Conservation (phyloP, 371 early-diverging fungal species). For the Mucor circinelloides region DNA sequence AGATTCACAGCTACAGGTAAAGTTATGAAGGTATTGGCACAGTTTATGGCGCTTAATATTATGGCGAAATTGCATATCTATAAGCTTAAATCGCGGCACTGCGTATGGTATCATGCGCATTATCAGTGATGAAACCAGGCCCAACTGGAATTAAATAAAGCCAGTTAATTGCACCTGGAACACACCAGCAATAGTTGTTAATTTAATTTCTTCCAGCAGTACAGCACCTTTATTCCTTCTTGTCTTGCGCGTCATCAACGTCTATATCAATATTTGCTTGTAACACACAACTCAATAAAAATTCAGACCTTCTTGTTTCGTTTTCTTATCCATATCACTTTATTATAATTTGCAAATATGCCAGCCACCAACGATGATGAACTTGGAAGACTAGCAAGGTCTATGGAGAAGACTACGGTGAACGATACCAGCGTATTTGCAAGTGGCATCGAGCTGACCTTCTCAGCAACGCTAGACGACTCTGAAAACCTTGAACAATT, state of each 20-base stretch:
- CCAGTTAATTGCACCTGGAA: too few relatives aligned
- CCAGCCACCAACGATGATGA: constrained; percentile 2
- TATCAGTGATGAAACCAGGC: too few relatives aligned
- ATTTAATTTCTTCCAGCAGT: background rate
- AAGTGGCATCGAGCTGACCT: constrained; percentile 38
- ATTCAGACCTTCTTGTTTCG: background rate
- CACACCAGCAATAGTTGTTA: too few relatives aligned
- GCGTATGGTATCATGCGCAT: too few relatives aligned
- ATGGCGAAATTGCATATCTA: too few relatives aligned
- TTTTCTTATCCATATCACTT: background rate
- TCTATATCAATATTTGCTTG: background rate
- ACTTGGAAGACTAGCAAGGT: constrained; percentile 6
- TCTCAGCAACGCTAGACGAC: constrained; percentile 55
- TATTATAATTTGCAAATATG: background rate
- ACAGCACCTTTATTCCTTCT: background rate
- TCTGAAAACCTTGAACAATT: constrained; percentile 80
- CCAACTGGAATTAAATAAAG: too few relatives aligned
- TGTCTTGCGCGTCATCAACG: background rate
- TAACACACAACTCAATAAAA: background rate
- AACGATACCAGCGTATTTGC: constrained; percentile 27
- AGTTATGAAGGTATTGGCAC: too few relatives aligned
- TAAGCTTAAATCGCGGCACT: too few relatives aligned
- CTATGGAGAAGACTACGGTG: constrained; percentile 3
- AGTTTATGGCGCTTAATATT: too few relatives aligned
- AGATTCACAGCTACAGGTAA: too few relatives aligned